Evolutionary conservation across 805 yeast species (phyloP).

Genomic region (Saccharomycopsis schoenii): DNA sequence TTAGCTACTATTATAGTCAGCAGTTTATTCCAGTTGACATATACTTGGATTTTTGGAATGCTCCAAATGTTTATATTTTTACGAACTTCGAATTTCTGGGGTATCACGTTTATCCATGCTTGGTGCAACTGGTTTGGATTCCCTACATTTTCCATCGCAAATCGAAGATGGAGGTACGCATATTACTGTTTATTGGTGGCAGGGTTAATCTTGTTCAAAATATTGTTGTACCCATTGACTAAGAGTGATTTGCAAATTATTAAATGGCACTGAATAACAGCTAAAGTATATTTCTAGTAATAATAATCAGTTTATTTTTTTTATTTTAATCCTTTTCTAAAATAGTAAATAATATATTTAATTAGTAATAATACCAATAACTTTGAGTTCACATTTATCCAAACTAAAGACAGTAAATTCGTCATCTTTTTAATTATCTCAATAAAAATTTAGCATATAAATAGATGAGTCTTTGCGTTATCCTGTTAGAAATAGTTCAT

Average conservation of each 20-base stretch:
- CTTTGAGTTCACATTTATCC: too few species aligned
- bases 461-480: too few species aligned
- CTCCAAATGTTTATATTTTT: slow-evolving; percentile 48
- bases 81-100: slow-evolving; percentile 44
- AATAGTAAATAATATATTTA: too few species aligned
- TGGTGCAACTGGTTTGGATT: slow-evolving; percentile 66
- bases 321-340: too few species aligned
- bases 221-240: slow-evolving; percentile 24
- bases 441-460: too few species aligned
- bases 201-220: slow-evolving; percentile 35
- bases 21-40: slow-evolving; percentile 43
- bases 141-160: slow-evolving; percentile 30
- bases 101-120: slow-evolving; percentile 47
- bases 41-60: slow-evolving; percentile 65
- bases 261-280: slow-evolving; percentile 11
- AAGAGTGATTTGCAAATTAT: slow-evolving; percentile 19
- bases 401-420: too few species aligned
- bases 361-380: too few species aligned
- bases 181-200: slow-evolving; percentile 32
- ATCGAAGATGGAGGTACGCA: slow-evolving; percentile 24
- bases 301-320: too few species aligned
- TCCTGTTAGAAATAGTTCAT: too few species aligned
- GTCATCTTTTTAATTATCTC: too few species aligned
- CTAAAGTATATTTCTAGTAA: too few species aligned
- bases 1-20: slow-evolving; percentile 27